Percentiles rank a stretch among this genome's conserved stretches.
phyloP scores from a whole-genome alignment of 805 yeast genomes.

The Ogataea corticis region DNA sequence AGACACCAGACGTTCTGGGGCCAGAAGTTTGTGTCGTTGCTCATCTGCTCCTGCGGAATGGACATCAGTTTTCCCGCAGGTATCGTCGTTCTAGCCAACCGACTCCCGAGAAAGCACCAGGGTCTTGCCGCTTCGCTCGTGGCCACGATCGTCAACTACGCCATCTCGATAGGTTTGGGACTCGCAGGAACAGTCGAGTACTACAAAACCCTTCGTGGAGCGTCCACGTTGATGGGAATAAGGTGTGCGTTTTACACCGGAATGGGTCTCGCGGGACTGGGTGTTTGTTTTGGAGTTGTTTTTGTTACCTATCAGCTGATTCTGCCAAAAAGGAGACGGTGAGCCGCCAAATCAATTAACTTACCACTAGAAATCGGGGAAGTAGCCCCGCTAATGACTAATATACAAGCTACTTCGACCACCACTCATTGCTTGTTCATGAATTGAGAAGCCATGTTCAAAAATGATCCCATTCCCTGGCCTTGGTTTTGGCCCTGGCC shows the following conservation, averaged over 20 bases:
- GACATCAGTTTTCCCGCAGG: conserved; percentile 78
- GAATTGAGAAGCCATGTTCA: conserved; percentile 8
- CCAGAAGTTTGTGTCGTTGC: conserved; percentile 54
- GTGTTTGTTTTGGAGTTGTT: conserved; percentile 30
- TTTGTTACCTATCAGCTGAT: conserved; percentile 14
- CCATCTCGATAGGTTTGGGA: conserved; percentile 70
- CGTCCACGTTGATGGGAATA: conserved; percentile 43
- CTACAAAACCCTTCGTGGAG: conserved; percentile 34
- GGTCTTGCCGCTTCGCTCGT: conserved; percentile 79
- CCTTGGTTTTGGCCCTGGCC: conserved; percentile 3
- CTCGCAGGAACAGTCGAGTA: conserved; percentile 67
- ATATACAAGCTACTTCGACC: neutral
- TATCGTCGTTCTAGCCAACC: conserved; percentile 59
- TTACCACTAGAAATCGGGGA: too few relatives aligned
- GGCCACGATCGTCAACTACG: conserved; percentile 69
- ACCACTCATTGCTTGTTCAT: neutral
- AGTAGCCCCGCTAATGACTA: neutral
- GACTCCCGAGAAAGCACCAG: conserved; percentile 62
- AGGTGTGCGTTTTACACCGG: conserved; percentile 62
- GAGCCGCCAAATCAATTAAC: neutral
- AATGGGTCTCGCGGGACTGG: conserved; percentile 57
- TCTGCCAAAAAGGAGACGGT: neutral
- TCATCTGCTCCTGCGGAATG: conserved; percentile 70
- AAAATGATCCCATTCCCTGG: conserved; percentile 2
- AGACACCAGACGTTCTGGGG: conserved; percentile 60